A percentile compares a stretch with the other conserved stretches of the same genome.
Evolutionary conservation across 2,329 filamentous ascomycete genomes (phyloP).

Genomic region (Pseudohalonectria lignicola): DNA sequence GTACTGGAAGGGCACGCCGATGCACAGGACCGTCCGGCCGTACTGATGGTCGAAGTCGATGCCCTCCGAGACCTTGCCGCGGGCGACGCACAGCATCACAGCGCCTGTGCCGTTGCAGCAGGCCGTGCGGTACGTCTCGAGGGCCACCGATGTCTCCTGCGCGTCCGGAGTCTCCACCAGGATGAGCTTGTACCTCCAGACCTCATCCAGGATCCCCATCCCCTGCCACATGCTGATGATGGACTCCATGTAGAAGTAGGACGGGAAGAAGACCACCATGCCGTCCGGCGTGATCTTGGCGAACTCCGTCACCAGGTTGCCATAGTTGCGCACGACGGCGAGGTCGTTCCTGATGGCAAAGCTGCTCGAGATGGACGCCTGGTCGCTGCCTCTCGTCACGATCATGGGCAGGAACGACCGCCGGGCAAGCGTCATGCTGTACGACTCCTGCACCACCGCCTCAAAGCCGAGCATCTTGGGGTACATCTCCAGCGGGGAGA

Average conservation of each 20-base stretch:
- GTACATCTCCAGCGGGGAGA: slow-evolving; percentile 97
- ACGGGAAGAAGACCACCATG: slow-evolving; percentile 98
- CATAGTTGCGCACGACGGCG: slow-evolving; percentile 94
- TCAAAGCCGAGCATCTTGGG: slow-evolving; percentile 95
- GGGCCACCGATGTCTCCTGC: slow-evolving; percentile 87
- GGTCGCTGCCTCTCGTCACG: slow-evolving; percentile 88
- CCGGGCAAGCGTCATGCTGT: slow-evolving; percentile 89
- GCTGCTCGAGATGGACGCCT: slow-evolving; percentile 82
- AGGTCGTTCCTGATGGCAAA: slow-evolving; percentile 95
- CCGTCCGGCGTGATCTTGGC: slow-evolving; percentile 93
- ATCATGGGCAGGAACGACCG: slow-evolving; percentile 98
- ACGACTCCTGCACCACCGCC: slow-evolving; percentile 92
- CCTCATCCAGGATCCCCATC: slow-evolving; percentile 93
- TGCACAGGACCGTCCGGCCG: slow-evolving; percentile 87
- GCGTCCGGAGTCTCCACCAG: slow-evolving; percentile 95
- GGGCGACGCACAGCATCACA: slow-evolving; percentile 85
- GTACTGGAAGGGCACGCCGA: slow-evolving; percentile 97
- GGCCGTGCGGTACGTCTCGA: slow-evolving; percentile 94
- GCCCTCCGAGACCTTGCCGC: slow-evolving; percentile 93
- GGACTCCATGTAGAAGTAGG: slow-evolving; percentile 97
- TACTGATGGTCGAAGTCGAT: slow-evolving; percentile 99
- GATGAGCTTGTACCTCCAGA: slow-evolving; percentile 99
- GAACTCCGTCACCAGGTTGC: slow-evolving; percentile 86
- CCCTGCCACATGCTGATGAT: slow-evolving; percentile 99
- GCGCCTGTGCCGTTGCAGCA: slow-evolving; percentile 96